Evolutionary conservation across 768 basidiomycete genomes (phyloP), one percentile per base, ranked within the genome.

Genomic region (Megacollybia marginata): DNA sequence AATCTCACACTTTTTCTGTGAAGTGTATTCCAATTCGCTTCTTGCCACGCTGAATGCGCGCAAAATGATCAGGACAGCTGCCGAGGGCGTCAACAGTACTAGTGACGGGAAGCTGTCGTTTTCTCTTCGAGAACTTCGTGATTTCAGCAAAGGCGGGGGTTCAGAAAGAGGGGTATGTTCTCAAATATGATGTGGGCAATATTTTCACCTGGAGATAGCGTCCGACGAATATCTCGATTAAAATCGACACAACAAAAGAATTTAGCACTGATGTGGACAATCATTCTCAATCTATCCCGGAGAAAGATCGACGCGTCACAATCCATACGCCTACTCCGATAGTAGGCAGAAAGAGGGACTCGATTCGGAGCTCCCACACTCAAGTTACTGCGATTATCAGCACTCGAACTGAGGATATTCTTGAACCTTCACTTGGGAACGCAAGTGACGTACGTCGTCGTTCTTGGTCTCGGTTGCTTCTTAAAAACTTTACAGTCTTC

Each of bases 1-100:
- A 13, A 11, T 7, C 9, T 16, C 38, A 32, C 11, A 32, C 23
- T 15, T 2, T 42, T 47, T 6, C 47, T 48, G 28, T 33, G 4
- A 47, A 74, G 72, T 79, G 13, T 79, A 79, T 55, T 70, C 70
- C 47, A 79, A 78, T 56, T 72, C 75, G 4, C 70, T 79, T 43
- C 64, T 79, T 12, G 75, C 75, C 1, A 78, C 77, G 3, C 61
- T 79, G 28, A 80, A 79, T 50, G 72, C 73, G 5, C 69, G 76
- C 4, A 63, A 65, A 47, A 61, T 57, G 31, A 61, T 78, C 46
- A 60, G 65, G 2, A 57, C 33, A 58, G 63, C 54, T 56, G 69
- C 48, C 59, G 65, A 63, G 63, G 55, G 54, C 60, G 32, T 72
- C 63, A 6, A 62, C 64, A 38, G 67, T 64, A 12, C 57, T 57